Conservation (phyloP, 192 early-diverging fungal genomes). For the Thoreauomyces humboldtii region DNA sequence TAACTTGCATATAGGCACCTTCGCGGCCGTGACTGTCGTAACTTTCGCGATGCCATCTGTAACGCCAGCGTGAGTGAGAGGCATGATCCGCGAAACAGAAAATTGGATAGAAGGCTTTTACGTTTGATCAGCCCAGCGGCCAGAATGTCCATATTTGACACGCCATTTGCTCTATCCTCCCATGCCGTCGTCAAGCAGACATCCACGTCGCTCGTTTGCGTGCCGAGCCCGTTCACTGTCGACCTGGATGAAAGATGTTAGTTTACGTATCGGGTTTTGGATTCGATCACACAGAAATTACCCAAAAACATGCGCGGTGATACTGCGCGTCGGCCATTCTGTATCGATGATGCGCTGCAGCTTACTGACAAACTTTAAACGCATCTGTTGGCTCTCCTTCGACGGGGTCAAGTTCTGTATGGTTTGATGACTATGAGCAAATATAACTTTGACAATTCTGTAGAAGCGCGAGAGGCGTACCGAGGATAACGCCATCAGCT, state of each 20-base stretch:
- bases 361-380: slow-evolving; percentile 72
- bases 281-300: slow-evolving; percentile 32
- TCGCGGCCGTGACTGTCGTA: slow-evolving; percentile 76
- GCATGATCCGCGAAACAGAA: too few species aligned
- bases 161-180: slow-evolving; percentile 66
- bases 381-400: slow-evolving; percentile 25
- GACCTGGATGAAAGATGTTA: slow-evolving; percentile 59
- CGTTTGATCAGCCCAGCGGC: slow-evolving; percentile 71
- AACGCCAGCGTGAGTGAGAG: too few species aligned
- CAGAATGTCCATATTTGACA: slow-evolving; percentile 64
- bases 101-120: too few species aligned
- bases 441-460: neutral
- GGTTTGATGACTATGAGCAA: neutral
- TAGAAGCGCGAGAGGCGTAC: neutral
- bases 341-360: slow-evolving; percentile 71
- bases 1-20: slow-evolving; percentile 90
- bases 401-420: slow-evolving; percentile 4
- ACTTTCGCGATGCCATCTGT: slow-evolving; percentile 78
- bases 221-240: slow-evolving; percentile 84
- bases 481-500: neutral
- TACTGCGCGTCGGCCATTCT: slow-evolving; percentile 79
- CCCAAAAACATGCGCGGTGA: slow-evolving; percentile 86
- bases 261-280: too few species aligned
- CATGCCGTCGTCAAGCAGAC: slow-evolving; percentile 86
- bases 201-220: slow-evolving; percentile 83